These are phyloP conservation scores for Lactarius akahatsu DNA, from an alignment of 768 basidiomycete species.

Conservation along the genomic window DNA sequence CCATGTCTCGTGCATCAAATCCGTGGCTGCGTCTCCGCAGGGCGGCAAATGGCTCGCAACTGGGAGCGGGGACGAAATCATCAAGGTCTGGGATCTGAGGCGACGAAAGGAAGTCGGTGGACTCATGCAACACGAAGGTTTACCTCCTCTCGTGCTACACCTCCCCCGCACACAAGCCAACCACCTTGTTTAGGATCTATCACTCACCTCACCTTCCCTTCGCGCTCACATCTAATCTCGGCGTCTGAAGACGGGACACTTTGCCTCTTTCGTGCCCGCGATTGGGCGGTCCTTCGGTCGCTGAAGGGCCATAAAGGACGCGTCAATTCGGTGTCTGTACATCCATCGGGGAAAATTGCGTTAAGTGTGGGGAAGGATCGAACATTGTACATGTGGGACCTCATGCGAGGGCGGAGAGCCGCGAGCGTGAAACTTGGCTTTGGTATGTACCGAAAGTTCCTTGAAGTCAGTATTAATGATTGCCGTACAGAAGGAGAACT, in stretches of 20 bases:
- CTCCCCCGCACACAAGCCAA: background rate
- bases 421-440: conserved; percentile 88
- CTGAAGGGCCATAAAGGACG: conserved; percentile 93
- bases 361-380: conserved; percentile 89
- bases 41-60: conserved; percentile 97
- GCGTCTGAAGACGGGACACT: conserved; percentile 92
- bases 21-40: conserved; percentile 80
- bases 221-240: conserved; percentile 85
- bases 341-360: conserved; percentile 90
- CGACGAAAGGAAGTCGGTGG: conserved; percentile 92
- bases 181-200: conserved; percentile 67
- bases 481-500: conserved; percentile 74
- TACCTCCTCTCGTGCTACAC: conserved; percentile 5
- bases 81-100: conserved; percentile 95
- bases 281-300: conserved; percentile 86
- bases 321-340: conserved; percentile 86
- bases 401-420: conserved; percentile 90
- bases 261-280: conserved; percentile 86
- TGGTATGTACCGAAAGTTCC: conserved; percentile 48
- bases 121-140: conserved; percentile 93
- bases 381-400: conserved; percentile 96
- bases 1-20: conserved; percentile 89
- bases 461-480: background rate
- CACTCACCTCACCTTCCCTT: conserved; percentile 82
- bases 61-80: conserved; percentile 92